Base-by-base conservation (phyloP, 75 land plant species). In the Pinus taeda region DNA sequence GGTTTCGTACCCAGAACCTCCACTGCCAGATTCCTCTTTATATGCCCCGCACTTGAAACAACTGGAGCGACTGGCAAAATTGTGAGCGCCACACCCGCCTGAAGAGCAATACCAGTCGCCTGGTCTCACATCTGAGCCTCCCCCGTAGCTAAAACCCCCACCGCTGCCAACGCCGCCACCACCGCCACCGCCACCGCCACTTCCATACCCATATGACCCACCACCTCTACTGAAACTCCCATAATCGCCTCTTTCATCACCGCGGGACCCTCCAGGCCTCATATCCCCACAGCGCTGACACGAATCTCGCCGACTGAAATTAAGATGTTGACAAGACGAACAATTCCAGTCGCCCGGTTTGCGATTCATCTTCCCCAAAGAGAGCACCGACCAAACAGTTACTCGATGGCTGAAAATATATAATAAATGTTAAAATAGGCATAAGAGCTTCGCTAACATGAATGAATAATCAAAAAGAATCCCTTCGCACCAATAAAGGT, bases 301-400 rank as follows among this genome's bases (percentile, higher is more conserved):
- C 12, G 88, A 80, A 75, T 94, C 97, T 9, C 97, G 80, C 76
- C 97, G 76, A 79, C 95, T 90, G 84, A 94, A 94, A 82, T 94
- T 94, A 57, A 92, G 77, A 80, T 94, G 92, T 69, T 90, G 82
- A 87, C 97, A 94, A 61, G 88, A 83, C 66, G 95, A 86, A 85
- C 97, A 94, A 83, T 92, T 88, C 97, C 97, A 94, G 77, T 94
- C 97, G 57, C 97, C 97, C 37, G 95, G 95, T 75, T 89, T 75
- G 82, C 93, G 84, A 79, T 80, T 90, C 97, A 94, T 94, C 39
- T 75, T 91, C 33, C 33, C 53, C 72, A 8, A 49, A 49, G 12
- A 11, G 1, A 49, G 55, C 55, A 49, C 55, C 55, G 55, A 49
- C 55, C 12, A 49, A 49, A 49, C 55, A 49, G 55, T 49, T 49